Conservation (phyloP, 495 filamentous ascomycete genomes). For the Penicillium herquei region DNA sequence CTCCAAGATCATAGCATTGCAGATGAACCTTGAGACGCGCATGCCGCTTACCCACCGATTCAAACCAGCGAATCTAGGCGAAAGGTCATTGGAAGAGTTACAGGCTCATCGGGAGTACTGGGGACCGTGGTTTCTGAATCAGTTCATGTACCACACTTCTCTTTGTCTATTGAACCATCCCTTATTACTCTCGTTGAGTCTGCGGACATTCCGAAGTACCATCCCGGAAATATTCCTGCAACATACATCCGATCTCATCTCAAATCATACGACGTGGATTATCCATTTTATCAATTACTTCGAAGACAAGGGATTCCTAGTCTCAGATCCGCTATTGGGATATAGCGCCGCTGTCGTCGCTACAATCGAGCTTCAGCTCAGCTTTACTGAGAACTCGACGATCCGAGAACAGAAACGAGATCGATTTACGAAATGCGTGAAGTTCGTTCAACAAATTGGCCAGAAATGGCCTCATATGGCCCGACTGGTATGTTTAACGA, state of each 20-base stretch:
- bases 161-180: conserved; percentile 50
- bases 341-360: conserved; percentile 49
- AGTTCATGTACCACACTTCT: conserved; percentile 50
- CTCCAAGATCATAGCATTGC: conserved; percentile 44
- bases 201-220: conserved; percentile 44
- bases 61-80: conserved; percentile 41
- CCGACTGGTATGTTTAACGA: conserved; percentile 33
- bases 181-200: conserved; percentile 42
- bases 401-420: conserved; percentile 44
- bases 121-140: conserved; percentile 49
- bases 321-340: conserved; percentile 48
- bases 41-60: conserved; percentile 49
- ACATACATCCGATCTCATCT: conserved; percentile 46
- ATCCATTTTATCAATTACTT: conserved; percentile 49
- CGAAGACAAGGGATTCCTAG: conserved; percentile 39
- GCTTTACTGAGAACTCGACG: conserved; percentile 38
- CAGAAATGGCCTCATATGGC: conserved; percentile 48
- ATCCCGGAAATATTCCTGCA: conserved; percentile 53
- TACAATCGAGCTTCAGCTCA: conserved; percentile 50
- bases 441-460: conserved; percentile 43
- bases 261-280: conserved; percentile 48
- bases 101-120: conserved; percentile 42
- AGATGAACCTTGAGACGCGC: conserved; percentile 49
- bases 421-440: conserved; percentile 44
- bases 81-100: conserved; percentile 39